Evolutionary conservation across 1,284 basidiomycete genomes (phyloP).

Genomic region (Phellinidium pouzarii): DNA sequence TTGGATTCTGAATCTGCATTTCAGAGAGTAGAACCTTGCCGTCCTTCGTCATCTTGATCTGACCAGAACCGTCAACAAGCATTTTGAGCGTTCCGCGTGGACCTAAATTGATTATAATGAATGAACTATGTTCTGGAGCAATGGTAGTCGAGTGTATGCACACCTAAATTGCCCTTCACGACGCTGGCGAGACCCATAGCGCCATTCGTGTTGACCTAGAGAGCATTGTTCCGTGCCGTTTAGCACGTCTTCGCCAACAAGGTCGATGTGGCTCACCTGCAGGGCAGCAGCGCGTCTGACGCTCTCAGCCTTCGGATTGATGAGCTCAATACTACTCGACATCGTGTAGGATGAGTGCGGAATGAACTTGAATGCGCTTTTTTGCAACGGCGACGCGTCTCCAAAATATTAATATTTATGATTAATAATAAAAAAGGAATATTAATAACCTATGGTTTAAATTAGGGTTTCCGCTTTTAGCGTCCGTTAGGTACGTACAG

Average conservation of each 20-base stretch:
- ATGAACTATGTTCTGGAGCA: background rate
- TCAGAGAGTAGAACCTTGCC: conserved; percentile 98
- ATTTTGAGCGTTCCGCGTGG: conserved; percentile 97
- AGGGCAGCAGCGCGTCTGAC: conserved; percentile 88
- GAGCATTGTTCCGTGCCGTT: conserved; percentile 8
- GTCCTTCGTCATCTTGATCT: conserved; percentile 99
- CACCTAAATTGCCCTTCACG: conserved; percentile 94
- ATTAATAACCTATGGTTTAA: background rate
- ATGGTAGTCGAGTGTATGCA: conserved; percentile 22
- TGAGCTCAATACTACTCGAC: conserved; percentile 84
- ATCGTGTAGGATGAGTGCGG: conserved; percentile 31
- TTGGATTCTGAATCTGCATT: conserved; percentile 99
- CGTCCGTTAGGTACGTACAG: no score
- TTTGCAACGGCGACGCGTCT: conserved; percentile 1
- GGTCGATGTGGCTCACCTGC: conserved; percentile 57
- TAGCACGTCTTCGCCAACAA: conserved; percentile 22
- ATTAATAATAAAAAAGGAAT: background rate
- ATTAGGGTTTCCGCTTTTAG: background rate
- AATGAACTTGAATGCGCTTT: background rate
- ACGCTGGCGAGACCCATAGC: conserved; percentile 97
- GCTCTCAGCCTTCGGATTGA: conserved; percentile 95
- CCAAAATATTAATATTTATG: background rate
- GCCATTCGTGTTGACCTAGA: conserved; percentile 81
- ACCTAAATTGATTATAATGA: conserved; percentile 42
- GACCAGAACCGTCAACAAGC: conserved; percentile 98